Evolutionary conservation across 352 stramenopile species (phyloP).

Genomic region (Pseudoperonospora humuli): DNA sequence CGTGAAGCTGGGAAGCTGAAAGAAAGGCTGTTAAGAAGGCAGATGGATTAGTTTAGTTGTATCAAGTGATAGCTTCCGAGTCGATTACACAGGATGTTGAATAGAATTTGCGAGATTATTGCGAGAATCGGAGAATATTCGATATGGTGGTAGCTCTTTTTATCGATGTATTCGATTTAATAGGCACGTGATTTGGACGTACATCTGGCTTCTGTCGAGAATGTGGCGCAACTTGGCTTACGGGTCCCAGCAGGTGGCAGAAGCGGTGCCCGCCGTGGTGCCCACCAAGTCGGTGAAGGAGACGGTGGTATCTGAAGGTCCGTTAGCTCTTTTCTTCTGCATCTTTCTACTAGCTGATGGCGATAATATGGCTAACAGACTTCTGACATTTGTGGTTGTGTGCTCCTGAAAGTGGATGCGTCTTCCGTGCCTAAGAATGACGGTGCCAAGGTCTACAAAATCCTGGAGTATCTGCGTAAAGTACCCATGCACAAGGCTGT

Average conservation of each 20-base stretch:
- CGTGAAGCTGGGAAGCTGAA: too few species aligned
- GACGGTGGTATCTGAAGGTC: constrained; percentile 58
- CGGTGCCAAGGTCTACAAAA: constrained; percentile 82
- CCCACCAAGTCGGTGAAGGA: constrained; percentile 48
- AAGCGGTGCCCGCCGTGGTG: constrained; percentile 51
- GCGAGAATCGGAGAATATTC: too few species aligned
- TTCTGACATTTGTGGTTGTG: background rate
- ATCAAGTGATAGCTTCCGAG: too few species aligned
- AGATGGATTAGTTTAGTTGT: too few species aligned
- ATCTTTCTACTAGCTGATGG: background rate
- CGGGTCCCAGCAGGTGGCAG: constrained; percentile 63
- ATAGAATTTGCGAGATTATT: too few species aligned
- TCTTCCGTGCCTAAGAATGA: constrained; percentile 80
- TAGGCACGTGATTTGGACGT: too few species aligned
- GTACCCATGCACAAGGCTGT: constrained; percentile 74
- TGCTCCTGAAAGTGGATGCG: constrained; percentile 44
- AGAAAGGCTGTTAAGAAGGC: too few species aligned
- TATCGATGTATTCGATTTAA: too few species aligned
- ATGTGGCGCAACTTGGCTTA: constrained; percentile 80
- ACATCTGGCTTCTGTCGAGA: background rate
- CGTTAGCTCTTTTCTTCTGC: background rate
- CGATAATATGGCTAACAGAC: background rate
- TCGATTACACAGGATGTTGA: too few species aligned
- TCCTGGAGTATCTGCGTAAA: constrained; percentile 79
- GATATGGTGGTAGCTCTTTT: too few species aligned